Conservation (phyloP, 768 basidiomycete species). For the Austroboletus eburneus region DNA sequence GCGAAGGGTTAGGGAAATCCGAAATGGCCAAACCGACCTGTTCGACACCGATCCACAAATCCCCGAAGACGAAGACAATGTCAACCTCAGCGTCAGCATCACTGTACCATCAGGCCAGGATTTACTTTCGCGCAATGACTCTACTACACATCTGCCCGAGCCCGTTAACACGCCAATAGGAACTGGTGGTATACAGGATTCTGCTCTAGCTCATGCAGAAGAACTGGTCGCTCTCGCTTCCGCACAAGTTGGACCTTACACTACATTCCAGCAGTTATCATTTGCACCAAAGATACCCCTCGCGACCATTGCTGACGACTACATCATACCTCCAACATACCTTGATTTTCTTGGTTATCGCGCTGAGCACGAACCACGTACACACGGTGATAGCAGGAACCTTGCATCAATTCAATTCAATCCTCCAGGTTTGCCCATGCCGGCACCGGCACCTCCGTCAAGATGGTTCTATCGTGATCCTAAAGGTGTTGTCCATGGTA, state of each 20-base stretch:
- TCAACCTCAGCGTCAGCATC: constrained; percentile 61
- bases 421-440: constrained; percentile 76
- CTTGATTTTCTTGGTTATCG: constrained; percentile 72
- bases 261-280: constrained; percentile 85
- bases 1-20: constrained; percentile 68
- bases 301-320: constrained; percentile 84
- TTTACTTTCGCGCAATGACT: constrained; percentile 27
- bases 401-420: constrained; percentile 64
- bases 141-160: constrained; percentile 25
- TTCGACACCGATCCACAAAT: constrained; percentile 43
- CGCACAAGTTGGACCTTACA: constrained; percentile 77
- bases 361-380: constrained; percentile 56
- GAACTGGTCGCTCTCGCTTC: constrained; percentile 66
- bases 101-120: constrained; percentile 45
- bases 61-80: constrained; percentile 49
- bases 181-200: constrained; percentile 26
- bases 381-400: constrained; percentile 41
- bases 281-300: constrained; percentile 88
- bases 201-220: constrained; percentile 48
- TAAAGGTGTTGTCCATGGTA: constrained; percentile 74
- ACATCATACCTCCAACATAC: constrained; percentile 89
- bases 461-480: constrained; percentile 86
- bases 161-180: constrained; percentile 27
- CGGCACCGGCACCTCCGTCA: constrained; percentile 60
- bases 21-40: constrained; percentile 44